Percentiles rank a stretch among this genome's conserved stretches.
These are phyloP conservation scores for Echeveria elegans DNA, from an alignment of 164 flowering plant species.

Conservation along the genomic window DNA sequence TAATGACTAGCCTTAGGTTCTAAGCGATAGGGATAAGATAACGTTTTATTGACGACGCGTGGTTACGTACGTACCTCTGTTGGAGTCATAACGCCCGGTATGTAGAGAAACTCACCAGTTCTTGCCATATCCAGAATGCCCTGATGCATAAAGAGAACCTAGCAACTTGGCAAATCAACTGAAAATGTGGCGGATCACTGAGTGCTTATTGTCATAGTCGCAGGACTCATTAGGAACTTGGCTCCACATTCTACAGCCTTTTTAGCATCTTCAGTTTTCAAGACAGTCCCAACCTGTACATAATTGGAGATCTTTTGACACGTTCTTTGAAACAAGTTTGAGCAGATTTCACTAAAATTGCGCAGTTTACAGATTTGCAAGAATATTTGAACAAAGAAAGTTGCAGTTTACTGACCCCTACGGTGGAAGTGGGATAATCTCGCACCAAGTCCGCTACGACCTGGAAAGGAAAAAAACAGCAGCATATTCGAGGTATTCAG, in stretches of 20 bases:
- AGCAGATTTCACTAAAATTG: neutral
- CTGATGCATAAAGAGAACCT: constrained; percentile 26
- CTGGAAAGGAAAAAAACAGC: constrained; percentile 20
- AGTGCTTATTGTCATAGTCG: constrained; percentile 41
- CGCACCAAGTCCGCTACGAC: constrained; percentile 41
- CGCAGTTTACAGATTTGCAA: neutral
- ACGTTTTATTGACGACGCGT: neutral
- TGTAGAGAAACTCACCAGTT: constrained; percentile 42
- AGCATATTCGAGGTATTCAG: too few relatives aligned
- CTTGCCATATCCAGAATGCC: constrained; percentile 37
- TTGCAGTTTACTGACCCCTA: constrained; percentile 44
- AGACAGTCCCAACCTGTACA: constrained; percentile 75
- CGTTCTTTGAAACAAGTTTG: neutral
- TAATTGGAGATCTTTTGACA: too few relatives aligned
- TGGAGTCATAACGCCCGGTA: constrained; percentile 87
- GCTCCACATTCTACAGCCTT: constrained; percentile 59
- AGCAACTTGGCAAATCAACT: neutral
- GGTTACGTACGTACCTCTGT: constrained; percentile 58
- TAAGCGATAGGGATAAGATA: neutral
- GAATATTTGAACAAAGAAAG: neutral
- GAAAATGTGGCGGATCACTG: neutral
- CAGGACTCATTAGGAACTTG: constrained; percentile 83
- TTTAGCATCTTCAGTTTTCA: constrained; percentile 46
- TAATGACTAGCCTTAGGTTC: neutral
- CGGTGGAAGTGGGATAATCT: constrained; percentile 42